Base-by-base conservation (phyloP, 2,329 filamentous ascomycete genomes). In the Talaromyces pinophilus region DNA sequence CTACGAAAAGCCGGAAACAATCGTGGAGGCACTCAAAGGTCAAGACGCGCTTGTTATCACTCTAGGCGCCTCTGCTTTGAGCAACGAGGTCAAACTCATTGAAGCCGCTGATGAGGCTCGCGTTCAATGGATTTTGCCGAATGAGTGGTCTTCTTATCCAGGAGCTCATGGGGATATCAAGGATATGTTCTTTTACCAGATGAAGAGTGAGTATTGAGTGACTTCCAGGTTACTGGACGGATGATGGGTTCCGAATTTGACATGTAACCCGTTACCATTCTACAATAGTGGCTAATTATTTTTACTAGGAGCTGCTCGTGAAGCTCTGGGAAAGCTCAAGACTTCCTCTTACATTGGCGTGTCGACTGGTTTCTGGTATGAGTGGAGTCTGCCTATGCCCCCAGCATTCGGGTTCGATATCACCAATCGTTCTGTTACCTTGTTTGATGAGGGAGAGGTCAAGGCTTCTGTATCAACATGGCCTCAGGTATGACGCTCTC, bases 21-120 rank as follows among this genome's bases (percentile, higher is more conserved):
- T 89, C 8, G 77, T 84, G 0, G 71, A 74, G 1, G 85, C 85
- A 2, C 81, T 89, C 3, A 72, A 77, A 38, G 85, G 79, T 66
- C 85, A 88, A 67, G 81, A 88, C n/a, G 82, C 82, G 48, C 77
- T 89, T 3, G 77, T 87, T 70, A 87, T 88, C 63, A 86, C 85
- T 15, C 72, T 88, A 65, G 68, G 79, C 11, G 72, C 76, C 1
- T 74, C 60, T 0, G 84, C 83, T 0, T 78, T 83, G 0, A 73
- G 67, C 0, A 82, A 82, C 8, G 80, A 80, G 48, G 72, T 71
- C 63, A 48, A 38, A 10, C 77, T 88, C 19, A 76, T 88, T 67
- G 74, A 79, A 10, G 87, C 87, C 0, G 87, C 87, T 0, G 83
- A 81, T 5, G 80, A 82, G 44, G 86, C 87, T 0, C 82, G 82